Evolutionary conservation across 169 alveolate species (phyloP).

Genomic region (Neospora caninum): DNA sequence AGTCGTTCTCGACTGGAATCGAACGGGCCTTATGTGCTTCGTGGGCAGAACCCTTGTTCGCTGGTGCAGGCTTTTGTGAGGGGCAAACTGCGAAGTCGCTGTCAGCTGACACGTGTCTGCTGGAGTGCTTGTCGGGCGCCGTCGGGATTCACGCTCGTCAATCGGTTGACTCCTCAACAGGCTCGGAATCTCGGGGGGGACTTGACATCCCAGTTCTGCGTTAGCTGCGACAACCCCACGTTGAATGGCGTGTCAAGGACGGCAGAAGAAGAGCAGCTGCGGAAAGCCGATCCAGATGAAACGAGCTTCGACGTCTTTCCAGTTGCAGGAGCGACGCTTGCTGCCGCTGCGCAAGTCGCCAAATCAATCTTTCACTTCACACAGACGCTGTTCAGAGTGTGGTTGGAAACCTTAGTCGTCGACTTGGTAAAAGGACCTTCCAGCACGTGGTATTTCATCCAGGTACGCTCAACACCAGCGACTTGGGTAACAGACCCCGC

Average conservation of each 20-base stretch:
- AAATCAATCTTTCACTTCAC: conserved; percentile 50
- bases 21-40: no score
- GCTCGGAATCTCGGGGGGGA: conserved; percentile 55
- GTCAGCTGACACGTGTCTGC: conserved; percentile 67
- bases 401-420: conserved; percentile 66
- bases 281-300: conserved; percentile 44
- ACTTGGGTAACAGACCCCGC: neutral
- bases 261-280: conserved; percentile 28
- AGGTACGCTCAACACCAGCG: conserved; percentile 34
- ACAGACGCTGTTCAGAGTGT: conserved; percentile 59
- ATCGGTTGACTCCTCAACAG: conserved; percentile 62
- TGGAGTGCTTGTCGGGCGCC: conserved; percentile 67
- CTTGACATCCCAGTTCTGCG: conserved; percentile 66
- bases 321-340: conserved; percentile 60
- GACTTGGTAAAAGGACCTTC: conserved; percentile 51
- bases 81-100: conserved; percentile 53
- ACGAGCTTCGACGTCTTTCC: conserved; percentile 55
- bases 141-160: conserved; percentile 63
- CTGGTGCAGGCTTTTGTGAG: conserved; percentile 59
- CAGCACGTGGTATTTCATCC: conserved; percentile 60
- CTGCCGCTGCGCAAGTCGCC: conserved; percentile 61
- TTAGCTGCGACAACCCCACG: conserved; percentile 62
- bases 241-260: conserved; percentile 10
- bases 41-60: neutral
- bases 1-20: no score